Base-by-base conservation (phyloP, 2,329 filamentous ascomycete genomes). In the Hirsutella minnesotensis region DNA sequence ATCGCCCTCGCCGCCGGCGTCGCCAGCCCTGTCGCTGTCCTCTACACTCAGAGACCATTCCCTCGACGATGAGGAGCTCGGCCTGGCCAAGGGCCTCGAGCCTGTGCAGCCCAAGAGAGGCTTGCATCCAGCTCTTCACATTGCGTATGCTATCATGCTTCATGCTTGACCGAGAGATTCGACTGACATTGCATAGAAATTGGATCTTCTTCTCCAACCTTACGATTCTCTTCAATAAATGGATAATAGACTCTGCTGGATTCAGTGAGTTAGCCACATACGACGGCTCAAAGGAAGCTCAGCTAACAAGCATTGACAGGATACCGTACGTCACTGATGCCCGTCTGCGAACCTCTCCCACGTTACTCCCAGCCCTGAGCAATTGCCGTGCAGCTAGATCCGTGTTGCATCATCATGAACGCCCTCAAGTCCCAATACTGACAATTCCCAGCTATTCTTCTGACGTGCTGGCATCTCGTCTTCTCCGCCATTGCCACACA, bases 161-260 rank as follows among this genome's bases (percentile, higher is more conserved):
- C 4, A 15, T 18, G 18, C 19, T n/a, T 3, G 34, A 20, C 8
- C 9, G 3, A 9, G 3, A 12, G 29, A 33, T 12, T 16, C 2
- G 9, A 5, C 21, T 42, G 31, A 31, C 31, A n/a, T 4, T 15
- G 5, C 16, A 15, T 39, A 75, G 72, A 43, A 75, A 77, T 56
- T 94, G 87, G 86, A 94, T 94, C 52, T 72, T 86, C 51, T 77
- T 92, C 59, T 92, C 85, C 54, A 90, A 86, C 50, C 72, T 77
- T 54, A 87, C 89, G 47, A 94, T 94, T 57, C 68, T 94, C 47
- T 94, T 94, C 73, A 94, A 94, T 72, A 94, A 94, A 68, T 89
- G 83, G 77, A 77, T 94, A 40, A 74, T 94, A 46, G 78, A 86
- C 57, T 79, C 77, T 48, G 75, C 75, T 55, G 75, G 82, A 44